Evolutionary conservation across 768 basidiomycete species (phyloP).

Genomic region (Mycena alexandri): DNA sequence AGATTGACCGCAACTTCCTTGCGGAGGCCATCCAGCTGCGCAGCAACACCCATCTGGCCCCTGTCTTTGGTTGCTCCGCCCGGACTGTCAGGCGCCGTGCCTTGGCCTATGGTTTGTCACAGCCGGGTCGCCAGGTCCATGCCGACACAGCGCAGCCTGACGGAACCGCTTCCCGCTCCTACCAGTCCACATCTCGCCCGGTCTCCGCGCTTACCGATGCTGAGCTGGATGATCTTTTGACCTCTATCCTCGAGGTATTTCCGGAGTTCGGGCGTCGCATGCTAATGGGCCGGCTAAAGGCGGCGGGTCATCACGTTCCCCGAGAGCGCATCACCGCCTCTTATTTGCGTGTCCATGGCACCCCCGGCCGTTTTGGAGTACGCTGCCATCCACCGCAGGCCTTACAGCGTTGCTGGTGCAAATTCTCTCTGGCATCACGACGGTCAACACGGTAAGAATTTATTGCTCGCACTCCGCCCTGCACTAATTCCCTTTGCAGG

Average conservation of each 20-base stretch:
- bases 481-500: constrained; percentile 23
- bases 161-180: constrained; percentile 4
- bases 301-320: constrained; percentile 40
- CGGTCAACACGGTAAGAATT: constrained; percentile 49
- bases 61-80: not conserved
- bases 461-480: not conserved
- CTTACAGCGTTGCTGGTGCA: constrained; percentile 50
- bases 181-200: constrained; percentile 2
- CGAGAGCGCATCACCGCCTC: constrained; percentile 34
- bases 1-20: constrained; percentile 43
- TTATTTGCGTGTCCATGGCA: constrained; percentile 40
- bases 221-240: constrained; percentile 41
- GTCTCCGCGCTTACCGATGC: constrained; percentile 40
- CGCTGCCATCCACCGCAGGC: constrained; percentile 41
- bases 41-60: not conserved
- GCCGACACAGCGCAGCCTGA: constrained; percentile 4
- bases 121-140: constrained; percentile 22
- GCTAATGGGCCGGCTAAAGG: constrained; percentile 41
- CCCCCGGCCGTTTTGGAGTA: constrained; percentile 40
- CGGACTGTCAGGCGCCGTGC: constrained; percentile 32
- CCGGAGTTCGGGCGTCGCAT: constrained; percentile 44
- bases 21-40: constrained; percentile 43
- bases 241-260: constrained; percentile 41
- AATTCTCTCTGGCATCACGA: constrained; percentile 57
- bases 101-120: constrained; percentile 30